Base-by-base conservation (phyloP, 768 basidiomycete species). In the Filobasidium wieringae region DNA sequence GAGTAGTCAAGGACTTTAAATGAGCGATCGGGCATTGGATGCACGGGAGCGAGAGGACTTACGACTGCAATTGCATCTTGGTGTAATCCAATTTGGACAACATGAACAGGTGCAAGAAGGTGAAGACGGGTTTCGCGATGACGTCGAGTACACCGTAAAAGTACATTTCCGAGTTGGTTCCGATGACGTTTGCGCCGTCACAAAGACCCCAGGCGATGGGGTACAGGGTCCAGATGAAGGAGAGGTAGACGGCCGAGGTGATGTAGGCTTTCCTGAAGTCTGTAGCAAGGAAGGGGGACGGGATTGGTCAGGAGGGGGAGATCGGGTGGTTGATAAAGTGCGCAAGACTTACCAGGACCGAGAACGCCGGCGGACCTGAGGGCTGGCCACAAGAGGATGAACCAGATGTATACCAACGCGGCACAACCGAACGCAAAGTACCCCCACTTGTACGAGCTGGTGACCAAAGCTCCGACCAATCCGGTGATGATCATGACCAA, bases 161-260 rank as follows among this genome's bases (percentile, higher is more conserved):
- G 60, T 54, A 37, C 79, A 81, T 81, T 69, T 82, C 81, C 4
- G 75, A 72, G 36, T 77, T 76, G 26, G 78, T 75, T 4, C 76
- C 64, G 65, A 83, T 82, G 55, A 73, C 75, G 68, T 81, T 78
- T 5, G 75, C 74, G 15, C 80, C 80, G 55, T 81, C 81, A 26
- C 77, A 76, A 30, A 80, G 72, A 50, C 78, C 81, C 81, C 81
- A 82, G 26, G 75, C 76, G 60, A 83, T 77, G 9, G 82, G 70
- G 72, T 82, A 82, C n/a, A 80, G 62, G 57, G 79, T 55, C 79
- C 80, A 81, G 63, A 82, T 73, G 70, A 81, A 76, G n/a, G 77
- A 74, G 59, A 83, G 74, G 72, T 77, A 77, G 14, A 61, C 63
- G 2, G 79, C 77, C n/a, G 76, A 75, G 19, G 33, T 62, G 43